Conservation (phyloP, 1,284 basidiomycete genomes). For the Naganishia cerealis region DNA sequence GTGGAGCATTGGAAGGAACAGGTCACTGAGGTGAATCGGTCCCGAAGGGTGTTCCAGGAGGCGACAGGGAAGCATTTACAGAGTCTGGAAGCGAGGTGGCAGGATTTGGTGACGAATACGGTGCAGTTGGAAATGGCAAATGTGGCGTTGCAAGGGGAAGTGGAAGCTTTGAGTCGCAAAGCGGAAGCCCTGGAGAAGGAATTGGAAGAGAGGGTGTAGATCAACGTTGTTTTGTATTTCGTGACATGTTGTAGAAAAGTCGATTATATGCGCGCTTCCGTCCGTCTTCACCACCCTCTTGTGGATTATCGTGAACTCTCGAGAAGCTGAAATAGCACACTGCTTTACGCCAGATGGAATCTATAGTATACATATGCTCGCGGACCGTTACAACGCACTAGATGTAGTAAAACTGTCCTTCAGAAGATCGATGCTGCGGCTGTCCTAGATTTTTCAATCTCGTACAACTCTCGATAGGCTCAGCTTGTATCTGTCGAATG, state of each 20-base stretch:
- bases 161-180: constrained; percentile 44
- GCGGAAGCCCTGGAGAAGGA: constrained; percentile 46
- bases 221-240: neutral
- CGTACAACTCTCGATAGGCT: constrained; percentile 65
- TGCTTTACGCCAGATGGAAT: no score
- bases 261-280: neutral
- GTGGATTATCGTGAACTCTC: neutral
- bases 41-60: constrained; percentile 68
- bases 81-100: constrained; percentile 50
- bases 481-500: constrained; percentile 45
- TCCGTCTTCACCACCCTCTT: neutral
- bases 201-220: constrained; percentile 38
- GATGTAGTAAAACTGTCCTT: constrained; percentile 17
- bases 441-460: constrained; percentile 58
- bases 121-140: constrained; percentile 54
- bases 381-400: constrained; percentile 11
- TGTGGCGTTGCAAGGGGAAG: constrained; percentile 50
- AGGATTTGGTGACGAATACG: constrained; percentile 48
- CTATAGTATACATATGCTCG: neutral
- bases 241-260: constrained; percentile 18
- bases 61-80: constrained; percentile 48
- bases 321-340: no score
- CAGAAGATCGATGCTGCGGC: constrained; percentile 19
- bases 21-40: constrained; percentile 78
- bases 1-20: constrained; percentile 71